phyloP scores from a whole-genome alignment of 257 asterid species.

The Nicotiana benthamiana region DNA sequence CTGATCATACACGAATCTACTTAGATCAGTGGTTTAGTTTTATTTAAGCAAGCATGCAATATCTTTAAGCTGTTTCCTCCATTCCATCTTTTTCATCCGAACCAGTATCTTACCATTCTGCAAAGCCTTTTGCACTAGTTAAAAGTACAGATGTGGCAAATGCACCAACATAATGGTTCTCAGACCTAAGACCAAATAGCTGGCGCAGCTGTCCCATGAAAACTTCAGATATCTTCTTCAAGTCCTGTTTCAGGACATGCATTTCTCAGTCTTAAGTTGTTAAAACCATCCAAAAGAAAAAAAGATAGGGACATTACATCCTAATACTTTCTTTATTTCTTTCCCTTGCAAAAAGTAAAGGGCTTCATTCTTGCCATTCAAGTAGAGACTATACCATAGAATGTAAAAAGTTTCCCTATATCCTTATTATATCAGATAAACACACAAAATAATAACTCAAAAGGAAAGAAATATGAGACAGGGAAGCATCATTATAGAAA shows the following conservation, averaged over 20 bases:
- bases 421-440: not conserved
- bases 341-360: not conserved
- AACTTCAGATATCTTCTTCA: constrained; percentile 57
- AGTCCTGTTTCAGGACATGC: constrained; percentile 51
- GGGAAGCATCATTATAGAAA: not conserved
- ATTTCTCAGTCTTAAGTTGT: constrained; percentile 12
- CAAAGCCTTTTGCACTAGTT: constrained; percentile 80
- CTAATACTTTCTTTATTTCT: not conserved
- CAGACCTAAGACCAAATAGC: constrained; percentile 82
- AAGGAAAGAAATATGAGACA: not conserved
- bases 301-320: not conserved
- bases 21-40: not conserved
- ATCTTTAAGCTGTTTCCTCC: constrained; percentile 1
- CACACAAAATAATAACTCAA: not conserved
- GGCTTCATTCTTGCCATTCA: not conserved
- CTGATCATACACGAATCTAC: not conserved
- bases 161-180: constrained; percentile 43
- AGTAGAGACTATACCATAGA: not conserved
- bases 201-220: constrained; percentile 86
- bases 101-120: constrained; percentile 63
- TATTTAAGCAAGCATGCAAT: not conserved
- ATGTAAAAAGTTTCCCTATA: not conserved
- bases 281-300: not conserved
- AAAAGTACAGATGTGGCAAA: constrained; percentile 43
- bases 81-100: constrained; percentile 3